Conservation (phyloP, 2,329 filamentous ascomycete genomes). For the Penicillium vulpinum region DNA sequence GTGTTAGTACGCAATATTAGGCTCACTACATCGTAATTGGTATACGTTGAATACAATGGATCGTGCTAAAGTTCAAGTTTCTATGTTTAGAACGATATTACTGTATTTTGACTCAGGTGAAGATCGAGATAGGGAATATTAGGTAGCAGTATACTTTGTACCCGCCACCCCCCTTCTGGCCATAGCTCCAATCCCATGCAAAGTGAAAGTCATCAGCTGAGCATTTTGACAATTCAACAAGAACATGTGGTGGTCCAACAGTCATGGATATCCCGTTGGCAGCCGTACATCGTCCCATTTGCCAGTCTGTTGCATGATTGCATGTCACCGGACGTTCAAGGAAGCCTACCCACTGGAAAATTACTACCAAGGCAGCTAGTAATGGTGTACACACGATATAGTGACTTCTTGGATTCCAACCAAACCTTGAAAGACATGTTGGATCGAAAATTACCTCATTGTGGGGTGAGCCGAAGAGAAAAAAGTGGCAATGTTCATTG, state of each 20-base stretch:
- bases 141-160: neutral
- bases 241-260: neutral
- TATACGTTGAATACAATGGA: neutral
- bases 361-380: neutral
- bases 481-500: neutral
- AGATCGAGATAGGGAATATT: neutral
- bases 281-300: neutral
- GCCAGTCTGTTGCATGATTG: constrained; percentile 1
- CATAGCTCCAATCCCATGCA: neutral
- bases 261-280: neutral
- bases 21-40: neutral
- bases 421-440: neutral
- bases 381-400: neutral
- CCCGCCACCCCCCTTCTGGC: too few relatives aligned
- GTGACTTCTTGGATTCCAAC: neutral
- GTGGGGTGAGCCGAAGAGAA: neutral
- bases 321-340: neutral
- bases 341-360: neutral
- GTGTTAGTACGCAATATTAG: neutral
- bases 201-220: neutral
- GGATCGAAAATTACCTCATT: neutral
- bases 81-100: neutral
- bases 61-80: neutral
- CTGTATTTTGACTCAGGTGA: neutral
- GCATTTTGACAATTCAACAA: neutral